Conservation (phyloP, 208 protist species). For the Sergeia podlipaevii region DNA sequence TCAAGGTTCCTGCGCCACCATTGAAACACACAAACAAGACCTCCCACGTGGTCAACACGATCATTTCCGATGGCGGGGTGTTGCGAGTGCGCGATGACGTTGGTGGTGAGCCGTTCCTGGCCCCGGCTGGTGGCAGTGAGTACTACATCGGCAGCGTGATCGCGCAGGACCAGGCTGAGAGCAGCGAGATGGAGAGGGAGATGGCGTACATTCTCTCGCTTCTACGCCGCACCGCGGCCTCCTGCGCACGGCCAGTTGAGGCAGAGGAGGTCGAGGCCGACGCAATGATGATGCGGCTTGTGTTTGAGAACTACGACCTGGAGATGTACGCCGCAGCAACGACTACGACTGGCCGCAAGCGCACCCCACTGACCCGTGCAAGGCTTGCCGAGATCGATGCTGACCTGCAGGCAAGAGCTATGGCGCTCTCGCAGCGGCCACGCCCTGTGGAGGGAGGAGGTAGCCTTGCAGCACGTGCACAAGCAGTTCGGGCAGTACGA, state of each 20-base stretch:
- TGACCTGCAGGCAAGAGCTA: conserved; percentile 1
- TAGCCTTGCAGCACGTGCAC: background rate
- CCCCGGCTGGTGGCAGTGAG: too few species aligned
- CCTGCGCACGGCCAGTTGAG: conserved; percentile 14
- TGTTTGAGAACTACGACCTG: conserved; percentile 35
- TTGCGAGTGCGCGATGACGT: too few species aligned
- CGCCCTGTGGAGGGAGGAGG: background rate
- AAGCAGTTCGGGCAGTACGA: conserved; percentile 1
- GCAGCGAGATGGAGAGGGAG: conserved; percentile 17
- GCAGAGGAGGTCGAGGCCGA: conserved; percentile 36
- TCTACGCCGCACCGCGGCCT: background rate
- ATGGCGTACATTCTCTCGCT: conserved; percentile 15
- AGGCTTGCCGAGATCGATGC: conserved; percentile 11
- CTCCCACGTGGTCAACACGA: background rate
- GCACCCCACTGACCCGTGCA: conserved; percentile 2
- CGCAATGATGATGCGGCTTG: conserved; percentile 21
- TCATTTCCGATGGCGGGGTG: too few species aligned
- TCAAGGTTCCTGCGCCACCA: background rate
- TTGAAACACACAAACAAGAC: background rate
- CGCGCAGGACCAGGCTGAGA: conserved; percentile 14
- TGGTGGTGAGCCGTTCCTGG: too few species aligned
- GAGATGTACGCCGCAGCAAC: conserved; percentile 4
- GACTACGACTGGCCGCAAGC: background rate
- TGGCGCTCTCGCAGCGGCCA: background rate
- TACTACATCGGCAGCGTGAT: background rate